Evolutionary conservation across 345 rosid species (phyloP).

Genomic region (Gynandropsis gynandra): DNA sequence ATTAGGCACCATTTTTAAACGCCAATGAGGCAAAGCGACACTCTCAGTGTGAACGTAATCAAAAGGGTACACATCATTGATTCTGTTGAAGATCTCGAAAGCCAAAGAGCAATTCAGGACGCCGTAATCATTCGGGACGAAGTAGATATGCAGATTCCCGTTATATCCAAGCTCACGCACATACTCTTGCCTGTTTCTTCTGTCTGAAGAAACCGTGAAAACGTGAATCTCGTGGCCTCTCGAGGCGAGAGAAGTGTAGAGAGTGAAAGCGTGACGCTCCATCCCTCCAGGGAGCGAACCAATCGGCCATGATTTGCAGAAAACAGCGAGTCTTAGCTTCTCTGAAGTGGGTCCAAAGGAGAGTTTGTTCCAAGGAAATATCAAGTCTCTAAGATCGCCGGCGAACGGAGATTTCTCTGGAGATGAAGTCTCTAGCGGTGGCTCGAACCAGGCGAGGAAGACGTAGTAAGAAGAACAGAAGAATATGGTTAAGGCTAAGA

Average conservation of each 20-base stretch:
- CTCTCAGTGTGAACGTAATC: conserved; percentile 72
- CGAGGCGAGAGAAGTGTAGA: conserved; percentile 47
- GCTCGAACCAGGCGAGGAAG: conserved; percentile 27
- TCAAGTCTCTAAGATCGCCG: conserved; percentile 56
- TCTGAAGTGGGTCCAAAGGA: conserved; percentile 41
- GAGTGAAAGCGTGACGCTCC: conserved; percentile 66
- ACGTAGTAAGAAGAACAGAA: conserved; percentile 32
- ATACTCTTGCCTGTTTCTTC: conserved; percentile 27
- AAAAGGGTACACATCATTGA: conserved; percentile 33
- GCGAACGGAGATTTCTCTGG: conserved; percentile 13
- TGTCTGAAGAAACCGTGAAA: conserved; percentile 58
- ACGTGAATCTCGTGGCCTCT: conserved; percentile 65
- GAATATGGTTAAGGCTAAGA: conserved; percentile 29
- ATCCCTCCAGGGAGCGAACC: conserved; percentile 60
- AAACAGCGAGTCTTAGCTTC: conserved; percentile 64
- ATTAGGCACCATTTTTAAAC: conserved; percentile 37
- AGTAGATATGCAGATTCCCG: conserved; percentile 50
- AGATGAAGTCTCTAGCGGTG: conserved; percentile 15
- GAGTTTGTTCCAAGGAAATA: conserved; percentile 60
- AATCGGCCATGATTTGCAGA: conserved; percentile 70
- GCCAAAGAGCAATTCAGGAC: conserved; percentile 43
- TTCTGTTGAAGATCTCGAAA: conserved; percentile 44
- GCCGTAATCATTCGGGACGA: conserved; percentile 57
- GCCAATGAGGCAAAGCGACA: conserved; percentile 62
- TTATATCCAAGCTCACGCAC: conserved; percentile 34